Evolutionary conservation across 768 basidiomycete species (phyloP), one percentile per base, ranked within the genome.

Genomic region (Tylopilus balloui): DNA sequence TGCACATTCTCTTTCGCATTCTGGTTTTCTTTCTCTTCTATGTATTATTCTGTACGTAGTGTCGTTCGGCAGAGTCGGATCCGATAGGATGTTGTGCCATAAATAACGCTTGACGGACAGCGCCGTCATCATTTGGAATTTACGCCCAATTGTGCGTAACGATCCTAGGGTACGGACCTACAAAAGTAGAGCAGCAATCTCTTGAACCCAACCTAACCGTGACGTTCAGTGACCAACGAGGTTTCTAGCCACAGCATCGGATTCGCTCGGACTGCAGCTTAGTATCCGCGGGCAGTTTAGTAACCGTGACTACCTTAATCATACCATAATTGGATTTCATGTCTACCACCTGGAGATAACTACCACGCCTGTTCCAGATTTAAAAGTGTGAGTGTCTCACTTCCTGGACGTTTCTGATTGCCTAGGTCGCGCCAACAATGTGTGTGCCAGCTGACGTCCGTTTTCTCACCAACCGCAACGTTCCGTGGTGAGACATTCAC

Each of bases 301-400:
- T n/a, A 20, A 15, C 46, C 12, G 12, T 41, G 27, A 41, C 34
- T 14, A 43, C 20, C 17, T 41, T 39, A 47, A 39, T 3, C 9
- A 24, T 32, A 29, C 44, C 45, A 39, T 19, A 46, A 39, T 23
- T 55, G 37, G 52, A 23, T n/a, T 44, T 19, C 3, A 41, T 47
- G 27, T 10, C 21, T 31, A 19, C 45, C 19, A 3, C 36, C 39
- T 24, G 31, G 48, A 47, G 48, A 42, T 45, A 45, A 29, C 14
- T 31, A 47, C 56, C 39, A 57, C 54, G 55, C 40, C 48, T 52
- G 34, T 44, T 19, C 43, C 40, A 32, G 39, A 36, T 49, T 28
- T 37, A 17, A 41, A 32, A 42, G 31, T 2, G 28, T 29, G 38
- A 50, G 25, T 57, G 58, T 60, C 52, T 60, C 59, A 60, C 58